Percentiles rank a stretch among this genome's conserved stretches.
Evolutionary conservation across 805 yeast genomes (phyloP).

Genomic region (Nematodospora valgi): DNA sequence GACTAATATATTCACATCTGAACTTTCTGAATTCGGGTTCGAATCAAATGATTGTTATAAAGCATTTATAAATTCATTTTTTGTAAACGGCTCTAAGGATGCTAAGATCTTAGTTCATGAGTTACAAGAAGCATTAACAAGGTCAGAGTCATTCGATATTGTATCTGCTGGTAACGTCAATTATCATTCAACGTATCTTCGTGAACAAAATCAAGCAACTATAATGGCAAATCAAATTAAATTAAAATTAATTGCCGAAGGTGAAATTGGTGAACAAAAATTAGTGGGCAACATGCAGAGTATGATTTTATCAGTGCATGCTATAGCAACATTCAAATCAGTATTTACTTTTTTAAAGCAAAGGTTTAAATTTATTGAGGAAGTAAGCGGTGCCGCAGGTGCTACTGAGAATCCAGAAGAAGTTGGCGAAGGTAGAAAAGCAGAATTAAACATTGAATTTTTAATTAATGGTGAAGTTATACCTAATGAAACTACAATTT

Average conservation of each 20-base stretch:
- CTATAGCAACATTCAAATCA: slow-evolving; percentile 57
- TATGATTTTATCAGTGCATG: slow-evolving; percentile 50
- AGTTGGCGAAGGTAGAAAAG: slow-evolving; percentile 13
- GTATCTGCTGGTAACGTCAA: slow-evolving; percentile 40
- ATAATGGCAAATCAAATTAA: slow-evolving; percentile 72
- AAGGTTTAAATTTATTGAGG: slow-evolving; percentile 32
- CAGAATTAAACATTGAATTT: slow-evolving; percentile 45
- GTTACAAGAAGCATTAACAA: slow-evolving; percentile 68
- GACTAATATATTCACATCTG: slow-evolving; percentile 27
- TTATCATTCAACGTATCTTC: slow-evolving; percentile 4
- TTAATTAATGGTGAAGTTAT: slow-evolving; percentile 52
- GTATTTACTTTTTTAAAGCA: slow-evolving; percentile 46
- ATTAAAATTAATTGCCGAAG: slow-evolving; percentile 41
- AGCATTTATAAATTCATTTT: slow-evolving; percentile 45
- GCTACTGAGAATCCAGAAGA: slow-evolving; percentile 11
- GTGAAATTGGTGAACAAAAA: slow-evolving; percentile 9
- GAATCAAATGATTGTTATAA: slow-evolving; percentile 33
- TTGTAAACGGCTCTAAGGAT: slow-evolving; percentile 9
- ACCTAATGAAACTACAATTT: slow-evolving; percentile 67
- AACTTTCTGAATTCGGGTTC: slow-evolving; percentile 15
- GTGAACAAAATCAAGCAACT: slow-evolving; percentile 40
- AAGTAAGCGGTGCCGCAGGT: slow-evolving; percentile 12
- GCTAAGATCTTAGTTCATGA: slow-evolving; percentile 49
- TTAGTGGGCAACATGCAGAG: slow-evolving; percentile 23
- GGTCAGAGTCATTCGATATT: slow-evolving; percentile 72